Conservation (phyloP, 139 green algal genomes). For the Volvox africanus region DNA sequence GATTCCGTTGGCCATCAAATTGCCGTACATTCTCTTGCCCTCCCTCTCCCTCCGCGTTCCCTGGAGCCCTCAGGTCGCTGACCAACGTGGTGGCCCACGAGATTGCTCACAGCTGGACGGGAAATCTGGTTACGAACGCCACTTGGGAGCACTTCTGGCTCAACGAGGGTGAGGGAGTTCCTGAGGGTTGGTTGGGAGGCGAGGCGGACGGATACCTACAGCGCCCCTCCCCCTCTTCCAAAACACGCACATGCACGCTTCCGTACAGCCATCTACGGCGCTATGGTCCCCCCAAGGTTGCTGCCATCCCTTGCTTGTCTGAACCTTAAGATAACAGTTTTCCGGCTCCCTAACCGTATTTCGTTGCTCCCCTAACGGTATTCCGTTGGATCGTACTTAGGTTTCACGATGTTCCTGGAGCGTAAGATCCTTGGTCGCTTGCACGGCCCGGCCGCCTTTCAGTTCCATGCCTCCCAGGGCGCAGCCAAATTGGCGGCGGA, state of each 20-base stretch:
- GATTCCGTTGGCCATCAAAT: neutral
- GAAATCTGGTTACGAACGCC: constrained; percentile 93
- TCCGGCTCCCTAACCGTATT: no score
- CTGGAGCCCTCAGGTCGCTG: constrained; percentile 52
- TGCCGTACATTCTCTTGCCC: neutral
- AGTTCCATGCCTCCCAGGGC: constrained; percentile 57
- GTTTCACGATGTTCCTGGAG: constrained; percentile 88
- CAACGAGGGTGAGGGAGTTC: constrained; percentile 59
- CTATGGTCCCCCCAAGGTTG: no score
- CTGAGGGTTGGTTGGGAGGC: neutral
- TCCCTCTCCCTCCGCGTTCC: neutral
- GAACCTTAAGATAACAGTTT: no score
- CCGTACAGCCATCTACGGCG: no score
- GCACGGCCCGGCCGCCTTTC: constrained; percentile 65
- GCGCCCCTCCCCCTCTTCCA: no score
- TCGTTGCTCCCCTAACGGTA: no score
- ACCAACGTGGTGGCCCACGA: constrained; percentile 93
- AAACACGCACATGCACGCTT: no score
- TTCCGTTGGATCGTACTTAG: constrained; percentile 4
- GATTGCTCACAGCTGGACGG: constrained; percentile 94
- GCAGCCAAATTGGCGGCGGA: constrained; percentile 47
- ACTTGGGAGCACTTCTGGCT: constrained; percentile 80
- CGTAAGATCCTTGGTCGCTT: constrained; percentile 87
- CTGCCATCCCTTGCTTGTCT: no score
- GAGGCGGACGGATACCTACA: neutral